Percentiles rank a stretch among this genome's conserved stretches.
These are phyloP conservation scores for Chaetomium sp. DNA, from an alignment of 2,329 filamentous ascomycete genomes.

Conservation along the genomic window DNA sequence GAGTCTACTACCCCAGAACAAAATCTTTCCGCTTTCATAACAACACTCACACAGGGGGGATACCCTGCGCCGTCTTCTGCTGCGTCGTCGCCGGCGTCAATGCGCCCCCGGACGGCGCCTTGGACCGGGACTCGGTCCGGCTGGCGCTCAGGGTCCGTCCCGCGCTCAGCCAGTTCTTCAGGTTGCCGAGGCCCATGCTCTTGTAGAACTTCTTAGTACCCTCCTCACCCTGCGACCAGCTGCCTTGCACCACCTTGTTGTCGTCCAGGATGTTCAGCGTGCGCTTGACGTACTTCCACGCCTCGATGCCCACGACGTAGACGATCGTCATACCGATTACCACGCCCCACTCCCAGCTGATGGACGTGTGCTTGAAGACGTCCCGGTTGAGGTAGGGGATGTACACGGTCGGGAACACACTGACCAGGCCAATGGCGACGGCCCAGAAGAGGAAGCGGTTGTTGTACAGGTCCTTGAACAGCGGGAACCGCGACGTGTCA, in stretches of 20 bases:
- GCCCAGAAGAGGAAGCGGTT: constrained; percentile 74
- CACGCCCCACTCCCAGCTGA: constrained; percentile 76
- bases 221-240: constrained; percentile 56
- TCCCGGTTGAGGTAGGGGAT: constrained; percentile 69
- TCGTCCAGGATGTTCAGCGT: constrained; percentile 55
- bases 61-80: constrained; percentile 12
- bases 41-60: not conserved
- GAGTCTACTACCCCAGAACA: not conserved
- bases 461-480: constrained; percentile 65
- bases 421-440: constrained; percentile 61
- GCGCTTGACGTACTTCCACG: constrained; percentile 72
- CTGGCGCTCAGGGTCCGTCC: constrained; percentile 28
- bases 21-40: not conserved
- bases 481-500: constrained; percentile 52
- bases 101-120: constrained; percentile 20
- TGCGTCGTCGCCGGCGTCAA: constrained; percentile 28
- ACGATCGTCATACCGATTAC: constrained; percentile 64
- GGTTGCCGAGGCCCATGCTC: constrained; percentile 53
- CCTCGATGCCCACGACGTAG: constrained; percentile 69
- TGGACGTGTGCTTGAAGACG: constrained; percentile 72
- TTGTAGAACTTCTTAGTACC: constrained; percentile 49
- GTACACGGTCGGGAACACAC: constrained; percentile 69
- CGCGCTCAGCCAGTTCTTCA: constrained; percentile 38
- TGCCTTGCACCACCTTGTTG: constrained; percentile 51
- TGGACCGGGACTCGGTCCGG: constrained; percentile 30